Base-by-base conservation (phyloP, 2,329 filamentous ascomycete genomes). In the Ophiosphaerella korrae region DNA sequence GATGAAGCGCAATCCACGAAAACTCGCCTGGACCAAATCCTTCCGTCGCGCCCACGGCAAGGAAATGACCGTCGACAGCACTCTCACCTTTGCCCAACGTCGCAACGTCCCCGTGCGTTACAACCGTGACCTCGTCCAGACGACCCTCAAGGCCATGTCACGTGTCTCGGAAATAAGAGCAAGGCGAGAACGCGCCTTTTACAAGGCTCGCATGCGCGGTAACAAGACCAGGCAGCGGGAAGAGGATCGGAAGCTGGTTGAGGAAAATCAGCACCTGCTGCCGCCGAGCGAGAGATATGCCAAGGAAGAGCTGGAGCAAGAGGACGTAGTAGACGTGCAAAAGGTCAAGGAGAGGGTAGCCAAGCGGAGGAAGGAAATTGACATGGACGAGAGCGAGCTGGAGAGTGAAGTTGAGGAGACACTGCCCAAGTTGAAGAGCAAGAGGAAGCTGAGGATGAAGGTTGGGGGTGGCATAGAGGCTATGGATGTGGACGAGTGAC, bases 1-100 rank as follows among this genome's bases (percentile, higher is more conserved):
- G 79, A 96, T 96, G 90, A 96, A 96, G 88, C 88, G 94, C 63
- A 97, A 97, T 79, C 92, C 93, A 32, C 87, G 93, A 74, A 96
- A 97, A 62, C 85, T 97, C 66, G 94, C 92, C 77, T 97, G 93
- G 94, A 70, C 66, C n/a, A 71, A 71, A 48, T 60, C 60, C 8
- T 71, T 68, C 64, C 67, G 66, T 41, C 67, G 63, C 50, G 71
- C 69, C 2, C 70, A 80, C 62, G 84, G 86, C 62, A 76, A 87
- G 96, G 90, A 73, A 57, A 66, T 74, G 62, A 89, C 90, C 50
- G 92, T 97, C 76, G 94, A 99, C 82, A 89, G 86, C 68, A 96
- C 93, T 29, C 87, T 99, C 54, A 88, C 91, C 71, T 96, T 97
- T 78, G 89, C 90, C 57, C 89, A 91, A 63, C 89, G 91, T 72